Conservation (phyloP, 2,329 filamentous ascomycete species). For the Rutstroemia sp. region DNA sequence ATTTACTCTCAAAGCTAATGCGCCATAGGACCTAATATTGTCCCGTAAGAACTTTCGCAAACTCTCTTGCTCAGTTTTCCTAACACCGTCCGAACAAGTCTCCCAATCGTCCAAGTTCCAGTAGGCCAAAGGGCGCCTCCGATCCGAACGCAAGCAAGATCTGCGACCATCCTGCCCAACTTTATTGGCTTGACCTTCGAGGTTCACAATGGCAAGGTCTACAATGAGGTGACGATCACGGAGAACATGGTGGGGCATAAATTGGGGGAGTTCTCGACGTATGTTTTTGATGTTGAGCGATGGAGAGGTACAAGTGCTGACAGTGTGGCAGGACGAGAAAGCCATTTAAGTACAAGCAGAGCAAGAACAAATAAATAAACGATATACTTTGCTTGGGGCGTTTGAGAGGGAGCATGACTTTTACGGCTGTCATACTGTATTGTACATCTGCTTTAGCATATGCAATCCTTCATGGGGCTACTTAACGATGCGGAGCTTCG, state of each 20-base stretch:
- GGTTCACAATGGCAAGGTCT: constrained; percentile 66
- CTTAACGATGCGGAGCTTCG: too few species aligned
- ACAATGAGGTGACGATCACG: constrained; percentile 61
- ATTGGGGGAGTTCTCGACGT: constrained; percentile 66
- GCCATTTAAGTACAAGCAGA: constrained; percentile 59
- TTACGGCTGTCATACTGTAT: not conserved
- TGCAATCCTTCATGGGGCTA: not conserved
- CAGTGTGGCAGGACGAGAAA: constrained; percentile 52
- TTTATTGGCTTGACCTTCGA: constrained; percentile 66
- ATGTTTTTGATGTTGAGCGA: constrained; percentile 29
- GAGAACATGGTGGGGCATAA: constrained; percentile 76
- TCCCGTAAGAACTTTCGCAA: constrained; percentile 47
- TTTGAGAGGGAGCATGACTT: constrained; percentile 8
- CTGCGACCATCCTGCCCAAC: constrained; percentile 65
- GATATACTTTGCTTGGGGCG: constrained; percentile 1
- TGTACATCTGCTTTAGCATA: not conserved
- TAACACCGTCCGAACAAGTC: constrained; percentile 40
- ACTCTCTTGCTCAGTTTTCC: constrained; percentile 15
- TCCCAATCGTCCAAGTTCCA: constrained; percentile 41
- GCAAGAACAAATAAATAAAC: constrained; percentile 51
- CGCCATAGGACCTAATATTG: constrained; percentile 56
- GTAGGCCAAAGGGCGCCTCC: constrained; percentile 49
- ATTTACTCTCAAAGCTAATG: constrained; percentile 20
- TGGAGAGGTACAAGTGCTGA: constrained; percentile 6
- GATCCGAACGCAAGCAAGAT: constrained; percentile 62